Evolutionary conservation across 805 yeast genomes (phyloP).

Genomic region (Candida insectorum): DNA sequence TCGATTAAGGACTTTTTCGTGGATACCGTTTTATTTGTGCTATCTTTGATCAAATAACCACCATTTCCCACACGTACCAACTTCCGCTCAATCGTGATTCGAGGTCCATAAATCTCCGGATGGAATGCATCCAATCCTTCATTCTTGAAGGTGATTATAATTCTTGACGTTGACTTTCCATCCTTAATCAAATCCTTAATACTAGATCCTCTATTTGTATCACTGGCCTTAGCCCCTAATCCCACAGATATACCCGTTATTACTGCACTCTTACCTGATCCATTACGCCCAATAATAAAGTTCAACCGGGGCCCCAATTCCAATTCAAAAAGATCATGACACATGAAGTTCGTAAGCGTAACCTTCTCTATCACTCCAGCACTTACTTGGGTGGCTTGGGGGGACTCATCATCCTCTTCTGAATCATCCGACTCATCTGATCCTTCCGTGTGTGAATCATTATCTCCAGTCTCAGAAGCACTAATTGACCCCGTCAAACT

Average conservation of each 20-base stretch:
- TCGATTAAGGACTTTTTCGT: slow-evolving; percentile 63
- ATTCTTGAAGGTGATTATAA: slow-evolving; percentile 62
- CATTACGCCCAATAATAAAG: slow-evolving; percentile 86
- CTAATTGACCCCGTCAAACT: no score
- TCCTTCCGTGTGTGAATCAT: background rate
- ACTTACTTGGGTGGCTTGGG: slow-evolving; percentile 9
- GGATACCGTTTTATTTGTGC: slow-evolving; percentile 47
- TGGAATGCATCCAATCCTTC: slow-evolving; percentile 63
- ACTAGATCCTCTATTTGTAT: slow-evolving; percentile 79
- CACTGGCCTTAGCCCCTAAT: slow-evolving; percentile 82
- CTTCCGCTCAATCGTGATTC: slow-evolving; percentile 67
- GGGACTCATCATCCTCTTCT: slow-evolving; percentile 10
- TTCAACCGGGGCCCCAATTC: slow-evolving; percentile 76
- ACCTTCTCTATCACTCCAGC: slow-evolving; percentile 72
- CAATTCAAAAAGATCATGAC: slow-evolving; percentile 77
- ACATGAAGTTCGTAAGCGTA: slow-evolving; percentile 76
- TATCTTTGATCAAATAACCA: slow-evolving; percentile 54
- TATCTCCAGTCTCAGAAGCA: no score
- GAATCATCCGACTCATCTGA: background rate
- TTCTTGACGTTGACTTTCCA: slow-evolving; percentile 67
- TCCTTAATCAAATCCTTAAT: slow-evolving; percentile 70
- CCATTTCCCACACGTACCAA: slow-evolving; percentile 51
- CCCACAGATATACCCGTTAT: slow-evolving; percentile 85
- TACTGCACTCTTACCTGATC: slow-evolving; percentile 88
- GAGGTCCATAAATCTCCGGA: slow-evolving; percentile 63